Base-by-base conservation (phyloP, 805 yeast genomes). In the Yamadazyma takamatsuzukensis region DNA sequence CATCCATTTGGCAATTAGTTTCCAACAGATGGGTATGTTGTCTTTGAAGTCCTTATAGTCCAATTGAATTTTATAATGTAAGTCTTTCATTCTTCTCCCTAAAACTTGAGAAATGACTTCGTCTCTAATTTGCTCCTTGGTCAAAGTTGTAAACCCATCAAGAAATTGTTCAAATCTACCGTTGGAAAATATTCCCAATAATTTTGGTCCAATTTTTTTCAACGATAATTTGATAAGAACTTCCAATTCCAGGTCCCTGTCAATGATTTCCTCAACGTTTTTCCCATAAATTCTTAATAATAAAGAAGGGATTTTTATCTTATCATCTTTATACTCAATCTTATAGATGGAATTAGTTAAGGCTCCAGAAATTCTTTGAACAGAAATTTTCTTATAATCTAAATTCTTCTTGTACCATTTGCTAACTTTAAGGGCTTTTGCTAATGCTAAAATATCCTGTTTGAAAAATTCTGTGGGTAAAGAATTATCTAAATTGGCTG, bases 51-150 rank as follows among this genome's bases (percentile, higher is more conserved):
- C 96, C 3, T 60, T 61, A 2, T 59, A 54, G 15, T 75, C 71
- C 32, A 93, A 61, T 10, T 75, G 77, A 14, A 93, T 79, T 48
- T 90, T 89, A 36, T 70, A 70, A 53, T 93, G 98, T 35, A 93
- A 69, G 46, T 93, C 97, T 51, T 89, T 82, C 97, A 93, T 93
- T 65, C 98, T 80, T 66, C 95, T 78, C 10, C 96, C 97, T 43
- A 93, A 81, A 67, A 85, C 83, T 43, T 81, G 79, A 29, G 88
- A 77, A 13, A 84, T 79, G 18, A 78, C 80, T 41, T 86, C 78
- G 42, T 79, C 78, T 53, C 94, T 71, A 31, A 93, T 75, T 45
- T 85, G 86, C 6, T 74, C 69, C 43, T 77, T 81, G 22, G 79
- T 77, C 47, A 93, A 70, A 1, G 97, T 81, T 33, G 73, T 65